Evolutionary conservation across 169 alveolate species (phyloP).

Genomic region (Perkinsus marinus): DNA sequence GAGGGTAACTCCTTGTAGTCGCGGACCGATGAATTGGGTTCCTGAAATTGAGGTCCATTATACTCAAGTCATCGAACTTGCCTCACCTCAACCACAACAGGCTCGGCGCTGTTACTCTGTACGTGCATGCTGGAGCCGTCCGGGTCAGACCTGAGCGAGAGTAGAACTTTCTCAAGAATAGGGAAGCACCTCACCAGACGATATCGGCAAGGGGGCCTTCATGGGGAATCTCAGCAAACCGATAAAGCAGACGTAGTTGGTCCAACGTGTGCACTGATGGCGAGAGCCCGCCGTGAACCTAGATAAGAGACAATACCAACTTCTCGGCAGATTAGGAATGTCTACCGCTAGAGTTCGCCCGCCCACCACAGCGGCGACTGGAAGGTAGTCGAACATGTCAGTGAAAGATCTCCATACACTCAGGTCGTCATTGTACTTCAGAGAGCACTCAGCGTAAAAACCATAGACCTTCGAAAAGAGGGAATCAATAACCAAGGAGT

Average conservation of each 20-base stretch:
- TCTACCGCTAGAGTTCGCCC: slow-evolving; percentile 11
- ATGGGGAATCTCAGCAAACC: slow-evolving; percentile 81
- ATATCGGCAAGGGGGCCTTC: slow-evolving; percentile 92
- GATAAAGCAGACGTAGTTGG: slow-evolving; percentile 53
- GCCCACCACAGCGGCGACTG: slow-evolving; percentile 52
- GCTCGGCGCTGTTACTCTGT: background rate
- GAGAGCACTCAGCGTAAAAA: slow-evolving; percentile 73
- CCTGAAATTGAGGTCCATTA: no score
- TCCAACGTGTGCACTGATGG: slow-evolving; percentile 79
- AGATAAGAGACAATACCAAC: slow-evolving; percentile 4
- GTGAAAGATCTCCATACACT: slow-evolving; percentile 74
- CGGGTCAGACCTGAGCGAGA: background rate
- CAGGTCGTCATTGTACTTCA: slow-evolving; percentile 55
- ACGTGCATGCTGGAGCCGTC: background rate
- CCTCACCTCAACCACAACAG: slow-evolving; percentile 27
- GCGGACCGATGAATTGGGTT: no score
- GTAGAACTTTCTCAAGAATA: slow-evolving; percentile 42
- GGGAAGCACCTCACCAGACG: slow-evolving; percentile 52
- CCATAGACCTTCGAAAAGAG: slow-evolving; percentile 65
- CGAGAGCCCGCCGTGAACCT: slow-evolving; percentile 90
- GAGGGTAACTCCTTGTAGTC: no score
- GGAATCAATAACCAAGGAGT: no score
- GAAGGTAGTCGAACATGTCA: slow-evolving; percentile 74
- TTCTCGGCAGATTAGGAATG: no score
- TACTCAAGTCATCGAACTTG: background rate